Conservation (phyloP, 345 rosid species). For the Bretschneidera sinensis region DNA sequence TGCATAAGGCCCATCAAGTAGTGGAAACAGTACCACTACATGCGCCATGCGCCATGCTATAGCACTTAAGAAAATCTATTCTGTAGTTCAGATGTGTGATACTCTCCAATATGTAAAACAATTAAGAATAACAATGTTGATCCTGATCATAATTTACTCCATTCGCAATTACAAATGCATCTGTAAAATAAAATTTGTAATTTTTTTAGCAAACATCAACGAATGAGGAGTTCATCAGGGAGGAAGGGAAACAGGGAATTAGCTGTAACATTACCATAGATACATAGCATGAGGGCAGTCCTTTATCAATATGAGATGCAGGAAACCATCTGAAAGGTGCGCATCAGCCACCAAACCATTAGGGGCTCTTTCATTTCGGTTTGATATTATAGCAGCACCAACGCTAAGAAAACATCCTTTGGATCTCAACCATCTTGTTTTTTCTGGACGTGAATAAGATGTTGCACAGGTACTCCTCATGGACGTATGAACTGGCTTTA, state of each 20-base stretch:
- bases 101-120: background rate
- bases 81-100: too few species aligned
- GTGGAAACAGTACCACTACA: too few species aligned
- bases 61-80: too few species aligned
- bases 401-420: conserved; percentile 75
- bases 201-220: too few species aligned
- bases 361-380: conserved; percentile 87
- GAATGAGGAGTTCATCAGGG: too few species aligned
- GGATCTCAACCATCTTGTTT: conserved; percentile 53
- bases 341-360: conserved; percentile 97
- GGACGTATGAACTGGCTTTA: conserved; percentile 27
- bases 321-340: conserved; percentile 88
- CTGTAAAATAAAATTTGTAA: too few species aligned
- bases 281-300: conserved; percentile 81
- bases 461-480: conserved; percentile 13
- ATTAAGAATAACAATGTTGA: too few species aligned
- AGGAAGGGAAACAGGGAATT: too few species aligned
- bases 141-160: too few species aligned
- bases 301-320: conserved; percentile 79
- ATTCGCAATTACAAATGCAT: too few species aligned
- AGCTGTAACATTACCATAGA: conserved; percentile 55
- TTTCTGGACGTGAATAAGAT: conserved; percentile 32
- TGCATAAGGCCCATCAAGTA: too few species aligned
- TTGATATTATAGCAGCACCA: conserved; percentile 88
- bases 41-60: too few species aligned